A percentile compares a stretch with the other conserved stretches of the same genome.
Conservation (phyloP, 2,329 filamentous ascomycete genomes). For the Fusarium brevicatenulatum region DNA sequence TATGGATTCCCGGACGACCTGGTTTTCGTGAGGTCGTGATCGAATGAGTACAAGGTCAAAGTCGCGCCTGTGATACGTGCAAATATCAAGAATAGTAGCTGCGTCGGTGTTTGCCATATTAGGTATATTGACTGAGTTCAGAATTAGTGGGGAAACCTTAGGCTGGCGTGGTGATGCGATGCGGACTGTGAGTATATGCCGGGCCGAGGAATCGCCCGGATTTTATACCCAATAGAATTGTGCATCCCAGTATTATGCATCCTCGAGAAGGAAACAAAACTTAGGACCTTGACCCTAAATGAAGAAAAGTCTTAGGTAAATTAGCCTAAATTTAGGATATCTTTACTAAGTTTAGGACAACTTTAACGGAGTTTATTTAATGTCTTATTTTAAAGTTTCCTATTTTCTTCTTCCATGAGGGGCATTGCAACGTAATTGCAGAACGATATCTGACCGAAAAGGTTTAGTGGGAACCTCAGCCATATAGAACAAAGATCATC, state of each 20-base stretch:
- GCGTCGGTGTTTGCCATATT: neutral
- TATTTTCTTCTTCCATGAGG: no score
- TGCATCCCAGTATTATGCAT: neutral
- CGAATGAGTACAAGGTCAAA: neutral
- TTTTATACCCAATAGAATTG: neutral
- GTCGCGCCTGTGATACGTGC: neutral
- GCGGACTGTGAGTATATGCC: neutral
- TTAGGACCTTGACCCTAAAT: no score
- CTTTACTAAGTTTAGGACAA: no score
- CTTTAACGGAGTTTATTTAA: no score
- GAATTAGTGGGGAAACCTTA: neutral
- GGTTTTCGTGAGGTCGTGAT: neutral
- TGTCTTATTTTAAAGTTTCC: no score
- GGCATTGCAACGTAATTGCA: no score
- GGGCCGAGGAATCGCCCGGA: neutral
- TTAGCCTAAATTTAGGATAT: no score
- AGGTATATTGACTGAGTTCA: neutral
- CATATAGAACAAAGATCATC: neutral
- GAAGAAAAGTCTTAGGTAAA: no score
- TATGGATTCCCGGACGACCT: neutral
- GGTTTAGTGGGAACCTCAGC: fast-evolving
- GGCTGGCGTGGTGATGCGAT: neutral
- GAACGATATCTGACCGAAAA: no score
- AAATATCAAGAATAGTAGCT: neutral
- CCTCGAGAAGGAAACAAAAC: no score